Conservation (phyloP, 2,329 filamentous ascomycete species). For the Fusarium robinianum region DNA sequence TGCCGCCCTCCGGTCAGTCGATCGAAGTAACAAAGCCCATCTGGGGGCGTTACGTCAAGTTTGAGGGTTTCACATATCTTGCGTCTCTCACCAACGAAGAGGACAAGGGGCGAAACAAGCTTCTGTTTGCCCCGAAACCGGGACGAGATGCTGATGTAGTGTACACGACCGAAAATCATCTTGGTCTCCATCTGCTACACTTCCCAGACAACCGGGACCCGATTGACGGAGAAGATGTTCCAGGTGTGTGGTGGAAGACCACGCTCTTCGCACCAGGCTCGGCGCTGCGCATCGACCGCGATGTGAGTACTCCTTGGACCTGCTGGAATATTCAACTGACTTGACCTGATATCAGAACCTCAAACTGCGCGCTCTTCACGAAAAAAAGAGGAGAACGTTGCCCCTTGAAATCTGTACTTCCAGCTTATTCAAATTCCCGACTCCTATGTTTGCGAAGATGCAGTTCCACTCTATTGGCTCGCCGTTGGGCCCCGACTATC, state of each 20-base stretch:
- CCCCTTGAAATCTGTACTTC: not conserved
- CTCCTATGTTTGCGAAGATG: too few relatives aligned
- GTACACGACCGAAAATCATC: not conserved
- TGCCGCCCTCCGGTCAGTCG: not conserved
- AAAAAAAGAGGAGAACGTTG: not conserved
- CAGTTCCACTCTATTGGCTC: too few relatives aligned
- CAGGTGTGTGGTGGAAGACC: not conserved
- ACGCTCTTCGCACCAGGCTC: not conserved
- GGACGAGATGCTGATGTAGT: not conserved
- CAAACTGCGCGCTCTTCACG: not conserved
- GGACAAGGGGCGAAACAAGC: not conserved
- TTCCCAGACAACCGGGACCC: not conserved
- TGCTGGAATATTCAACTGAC: too few relatives aligned
- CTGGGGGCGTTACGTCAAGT: not conserved
- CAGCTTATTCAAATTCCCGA: not conserved
- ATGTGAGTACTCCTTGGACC: not conserved
- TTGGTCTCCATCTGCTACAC: not conserved
- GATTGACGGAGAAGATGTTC: not conserved
- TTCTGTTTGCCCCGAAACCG: not conserved
- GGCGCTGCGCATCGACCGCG: not conserved
- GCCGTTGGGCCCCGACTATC: too few relatives aligned
- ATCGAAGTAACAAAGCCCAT: not conserved
- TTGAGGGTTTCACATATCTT: not conserved
- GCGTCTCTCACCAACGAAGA: not conserved
- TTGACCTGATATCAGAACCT: too few relatives aligned